These are phyloP conservation scores for Bocquillonia castaneifolia DNA, from an alignment of 441 rosid genomes.

Conservation along the genomic window DNA sequence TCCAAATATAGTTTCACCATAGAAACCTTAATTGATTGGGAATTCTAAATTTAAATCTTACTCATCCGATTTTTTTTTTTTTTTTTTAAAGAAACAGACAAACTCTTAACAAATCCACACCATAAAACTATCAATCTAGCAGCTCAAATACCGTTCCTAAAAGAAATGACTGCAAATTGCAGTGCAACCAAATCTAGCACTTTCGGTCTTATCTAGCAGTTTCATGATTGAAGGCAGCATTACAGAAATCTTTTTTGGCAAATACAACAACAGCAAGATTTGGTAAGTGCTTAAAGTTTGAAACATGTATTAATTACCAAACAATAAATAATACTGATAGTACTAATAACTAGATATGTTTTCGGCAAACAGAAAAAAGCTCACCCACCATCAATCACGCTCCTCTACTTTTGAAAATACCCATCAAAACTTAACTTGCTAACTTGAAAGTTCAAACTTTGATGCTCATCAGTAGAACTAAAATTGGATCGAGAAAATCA, in stretches of 20 bases:
- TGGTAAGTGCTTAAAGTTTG: background rate
- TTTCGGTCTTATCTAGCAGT: background rate
- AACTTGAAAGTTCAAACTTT: background rate
- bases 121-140: no score
- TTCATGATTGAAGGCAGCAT: background rate
- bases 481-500: background rate
- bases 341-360: slow-evolving; percentile 12
- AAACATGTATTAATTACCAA: background rate
- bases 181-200: no score
- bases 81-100: background rate
- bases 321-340: no score
- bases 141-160: no score
- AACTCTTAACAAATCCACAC: no score
- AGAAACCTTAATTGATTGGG: no score
- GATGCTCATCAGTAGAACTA: background rate
- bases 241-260: background rate
- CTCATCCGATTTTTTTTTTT: background rate
- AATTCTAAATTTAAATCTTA: no score
- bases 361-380: slow-evolving; percentile 14
- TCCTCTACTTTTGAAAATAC: slow-evolving; percentile 25
- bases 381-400: slow-evolving; percentile 42
- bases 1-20: no score
- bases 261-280: background rate
- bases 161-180: no score
- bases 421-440: no score